Evolutionary conservation across 768 basidiomycete species (phyloP), one percentile per base, ranked within the genome.

Genomic region (Xanthoconium purpureum): DNA sequence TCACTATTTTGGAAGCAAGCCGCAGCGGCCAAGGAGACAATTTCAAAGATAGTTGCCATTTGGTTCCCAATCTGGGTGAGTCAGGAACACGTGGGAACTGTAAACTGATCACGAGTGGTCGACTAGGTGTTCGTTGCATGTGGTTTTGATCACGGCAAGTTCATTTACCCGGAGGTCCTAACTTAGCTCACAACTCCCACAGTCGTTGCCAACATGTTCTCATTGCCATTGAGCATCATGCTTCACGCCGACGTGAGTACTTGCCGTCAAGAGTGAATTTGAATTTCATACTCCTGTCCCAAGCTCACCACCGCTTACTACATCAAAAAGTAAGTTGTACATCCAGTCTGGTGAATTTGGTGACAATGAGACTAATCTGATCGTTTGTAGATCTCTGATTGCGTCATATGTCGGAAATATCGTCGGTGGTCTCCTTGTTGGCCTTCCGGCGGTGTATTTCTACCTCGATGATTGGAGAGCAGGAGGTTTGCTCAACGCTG

Each of bases 151-250:
- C 88, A 89, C 74, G 84, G 87, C 82, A 66, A 54, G 76, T 53
- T 20, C 2, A 4, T 33, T 48, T 39, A 10, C n/a, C 30, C 18
- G 30, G 18, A 14, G 29, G 43, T 43, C 36, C 8, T 13, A 24
- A 8, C 6, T 9, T n/a, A 10, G 47, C 35, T 57, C 43, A 52
- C 47, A 17, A 33, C 49, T 32, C 33, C 36, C 44, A 15, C 45
- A 86, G 85, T 87, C 11, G 73, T 87, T 29, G 88, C 88, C 18
- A 89, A 89, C 66, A 89, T 89, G 88, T 89, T 84, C 67, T 87
- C 82, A 5, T 71, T 89, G 9, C 85, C 86, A 0, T 67, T 89
- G 37, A 78, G 85, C 10, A 88, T 89, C 35, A 83, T 89, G 79
- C 83, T 88, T 63, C 80, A 83, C 24, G 84, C 85, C 29, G 70